Evolutionary conservation across 2,329 filamentous ascomycete genomes (phyloP).

Genomic region (Ciborinia camelliae): DNA sequence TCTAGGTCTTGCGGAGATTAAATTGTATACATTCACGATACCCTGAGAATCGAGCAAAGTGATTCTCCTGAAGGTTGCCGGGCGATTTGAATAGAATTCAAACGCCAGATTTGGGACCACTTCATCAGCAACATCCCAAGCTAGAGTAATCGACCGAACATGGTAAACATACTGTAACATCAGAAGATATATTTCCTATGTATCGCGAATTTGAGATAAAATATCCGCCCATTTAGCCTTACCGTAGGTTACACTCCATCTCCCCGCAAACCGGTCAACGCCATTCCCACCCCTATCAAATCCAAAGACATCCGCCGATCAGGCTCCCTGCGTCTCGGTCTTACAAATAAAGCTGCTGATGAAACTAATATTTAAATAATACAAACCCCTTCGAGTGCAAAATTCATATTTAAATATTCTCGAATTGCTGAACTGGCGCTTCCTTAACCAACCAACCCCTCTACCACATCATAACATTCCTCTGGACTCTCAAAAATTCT

Average conservation of each 20-base stretch:
- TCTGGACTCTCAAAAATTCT: conserved; percentile 75
- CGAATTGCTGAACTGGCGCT: not conserved
- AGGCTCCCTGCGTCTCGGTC: too few species aligned
- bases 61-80: too few species aligned
- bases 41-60: too few species aligned
- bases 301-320: not conserved
- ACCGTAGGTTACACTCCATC: not conserved
- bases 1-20: not conserved
- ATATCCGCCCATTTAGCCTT: not conserved
- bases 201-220: not conserved
- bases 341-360: not conserved
- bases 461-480: conserved; percentile 53
- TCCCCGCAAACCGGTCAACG: not conserved
- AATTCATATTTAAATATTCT: not conserved
- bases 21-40: too few species aligned
- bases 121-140: conserved; percentile 2
- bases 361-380: not conserved
- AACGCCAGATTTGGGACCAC: not conserved
- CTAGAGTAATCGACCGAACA: not conserved
- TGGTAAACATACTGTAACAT: not conserved
- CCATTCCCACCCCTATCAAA: not conserved
- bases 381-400: not conserved
- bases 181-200: not conserved
- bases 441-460: conserved; percentile 30
- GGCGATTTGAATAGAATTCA: not conserved